A percentile compares a stretch with the other conserved stretches of the same genome.
Conservation (phyloP, 73 alveolate genomes). For the Paraurostyla sp. region DNA sequence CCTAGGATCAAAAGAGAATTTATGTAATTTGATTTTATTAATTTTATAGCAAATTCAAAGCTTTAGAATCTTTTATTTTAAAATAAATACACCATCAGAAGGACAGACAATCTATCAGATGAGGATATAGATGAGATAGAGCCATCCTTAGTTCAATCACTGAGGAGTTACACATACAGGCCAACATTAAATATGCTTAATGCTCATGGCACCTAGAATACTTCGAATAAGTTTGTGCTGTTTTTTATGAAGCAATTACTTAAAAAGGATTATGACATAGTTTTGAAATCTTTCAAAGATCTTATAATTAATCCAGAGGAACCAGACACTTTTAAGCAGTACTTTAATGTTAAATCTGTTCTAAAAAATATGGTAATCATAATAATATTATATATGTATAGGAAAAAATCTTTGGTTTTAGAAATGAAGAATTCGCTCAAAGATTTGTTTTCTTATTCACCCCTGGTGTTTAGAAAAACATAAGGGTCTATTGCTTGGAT, state of each 20-base stretch:
- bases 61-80: not conserved
- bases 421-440: not conserved
- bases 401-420: conserved; percentile 1
- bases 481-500: not conserved
- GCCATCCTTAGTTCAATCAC: not conserved
- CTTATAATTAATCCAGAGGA: not conserved
- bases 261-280: conserved; percentile 4
- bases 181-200: not conserved
- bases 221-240: conserved; percentile 7
- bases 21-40: not conserved
- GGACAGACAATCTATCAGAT: not conserved
- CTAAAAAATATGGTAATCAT: not conserved
- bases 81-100: not conserved
- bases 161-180: not conserved
- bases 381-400: not conserved
- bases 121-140: conserved; percentile 3
- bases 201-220: not conserved
- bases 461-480: not conserved
- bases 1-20: not conserved
- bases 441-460: not conserved
- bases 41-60: not conserved
- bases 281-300: not conserved
- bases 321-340: not conserved
- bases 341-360: not conserved
- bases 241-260: not conserved